Base-by-base conservation (phyloP, 306 rosid genomes). In the Quercus gilva region DNA sequence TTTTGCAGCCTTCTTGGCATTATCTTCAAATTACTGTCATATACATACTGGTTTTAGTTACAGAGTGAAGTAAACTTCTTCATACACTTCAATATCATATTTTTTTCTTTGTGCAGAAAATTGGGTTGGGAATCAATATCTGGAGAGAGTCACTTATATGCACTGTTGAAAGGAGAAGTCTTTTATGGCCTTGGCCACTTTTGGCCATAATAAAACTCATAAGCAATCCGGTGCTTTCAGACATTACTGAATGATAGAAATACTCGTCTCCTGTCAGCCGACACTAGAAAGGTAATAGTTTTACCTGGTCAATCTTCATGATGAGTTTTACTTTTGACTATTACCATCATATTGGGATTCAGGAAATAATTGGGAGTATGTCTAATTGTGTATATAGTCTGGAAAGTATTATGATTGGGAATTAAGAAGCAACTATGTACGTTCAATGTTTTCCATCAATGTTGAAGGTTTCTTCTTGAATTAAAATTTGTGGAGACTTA, bases 121-220 rank as follows among this genome's bases (percentile, higher is more conserved):
- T 75, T 79, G 75, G 92, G 91, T 15, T 92, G 91, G 97, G 90
- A 87, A 55, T 71, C 91, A 12, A 61, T 53, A 79, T 74, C 83
- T n/a, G 92, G 84, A 63, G 92, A 88, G 86, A 78, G 65, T 67
- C 89, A 87, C 76, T 88, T 81, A 68, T 55, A 43, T 45, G 79
- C 87, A 64, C 83, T 90, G 49, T 59, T 77, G 83, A 85, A 89
- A 71, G 92, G 64, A 51, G 77, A 79, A 82, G 73, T 90, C 63
- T 41, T 83, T 13, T 31, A 25, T 28, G 71, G 92, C 92, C 33
- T 81, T 90, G 86, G 87, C 86, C 63, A 69, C 55, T 21, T 88
- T 88, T 74, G 92, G 83, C 73, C 91, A 90, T 61, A 85, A 70
- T n/a, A 69, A 82, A 77, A 84, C 97, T 45, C 88, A 84, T 28